Conservation (phyloP, 805 yeast genomes). For the Saturnispora kantuleensis region DNA sequence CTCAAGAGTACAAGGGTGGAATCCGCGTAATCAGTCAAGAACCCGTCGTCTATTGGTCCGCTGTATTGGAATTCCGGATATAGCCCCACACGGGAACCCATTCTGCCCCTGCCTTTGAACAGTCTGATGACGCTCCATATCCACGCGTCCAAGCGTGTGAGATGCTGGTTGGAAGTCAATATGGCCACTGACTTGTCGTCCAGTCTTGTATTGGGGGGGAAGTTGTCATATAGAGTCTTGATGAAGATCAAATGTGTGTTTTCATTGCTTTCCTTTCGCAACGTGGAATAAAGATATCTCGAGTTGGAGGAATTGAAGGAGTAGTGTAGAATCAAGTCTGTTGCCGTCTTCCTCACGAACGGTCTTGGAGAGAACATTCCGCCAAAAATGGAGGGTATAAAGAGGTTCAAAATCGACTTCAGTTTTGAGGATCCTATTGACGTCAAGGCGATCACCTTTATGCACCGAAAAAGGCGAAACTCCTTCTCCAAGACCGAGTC, state of each 20-base stretch:
- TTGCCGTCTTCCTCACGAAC: conserved; percentile 72
- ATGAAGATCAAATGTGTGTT: conserved; percentile 26
- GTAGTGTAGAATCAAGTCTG: conserved; percentile 60
- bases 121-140: conserved; percentile 23
- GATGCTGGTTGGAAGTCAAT: conserved; percentile 18
- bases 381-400: conserved; percentile 63
- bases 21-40: conserved; percentile 45
- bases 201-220: conserved; percentile 13
- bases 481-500: conserved; percentile 49
- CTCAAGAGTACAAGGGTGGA: conserved; percentile 41
- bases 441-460: conserved; percentile 69
- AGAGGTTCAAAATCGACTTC: conserved; percentile 34
- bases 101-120: conserved; percentile 63
- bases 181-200: conserved; percentile 23
- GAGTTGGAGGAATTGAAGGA: conserved; percentile 26
- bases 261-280: conserved; percentile 24
- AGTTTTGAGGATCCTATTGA: conserved; percentile 64
- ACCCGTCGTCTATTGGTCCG: conserved; percentile 48
- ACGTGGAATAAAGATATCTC: conserved; percentile 16
- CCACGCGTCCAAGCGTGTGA: conserved; percentile 27
- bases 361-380: conserved; percentile 72
- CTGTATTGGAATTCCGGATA: conserved; percentile 62
- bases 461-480: conserved; percentile 65
- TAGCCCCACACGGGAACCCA: conserved; percentile 90
- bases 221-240: conserved; percentile 18